Base-by-base conservation (phyloP, 768 basidiomycete genomes). In the Pleurotus tuoliensis region DNA sequence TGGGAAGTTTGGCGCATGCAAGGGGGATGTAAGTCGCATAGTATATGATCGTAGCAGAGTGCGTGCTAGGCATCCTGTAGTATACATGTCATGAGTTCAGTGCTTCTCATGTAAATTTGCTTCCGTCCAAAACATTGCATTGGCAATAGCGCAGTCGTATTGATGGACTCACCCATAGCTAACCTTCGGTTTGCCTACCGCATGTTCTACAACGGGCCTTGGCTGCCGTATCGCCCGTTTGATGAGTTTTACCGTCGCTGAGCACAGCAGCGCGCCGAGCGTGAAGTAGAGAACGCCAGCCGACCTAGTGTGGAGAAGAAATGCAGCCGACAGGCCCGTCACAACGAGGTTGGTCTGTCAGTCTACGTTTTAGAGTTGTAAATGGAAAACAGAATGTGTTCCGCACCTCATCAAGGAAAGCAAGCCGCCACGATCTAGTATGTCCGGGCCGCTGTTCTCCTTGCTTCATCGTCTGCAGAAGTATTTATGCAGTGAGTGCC, bases 1-100 rank as follows among this genome's bases (percentile, higher is more conserved):
- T 58, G 2, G 87, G 87, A 12, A 89, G 77, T 63, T 78, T 76
- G 4, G 71, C 18, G 61, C 79, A 81, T 11, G 87, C 82, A 9
- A 90, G 72, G 11, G 77, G 60, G 22, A 83, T 78, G 64, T 82
- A 92, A 2, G 78, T 74, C 7, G 82, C 83, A 64, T 80, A 87
- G 70, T 77, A 91, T 2, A 78, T 75, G 61, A 88, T 88, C 4
- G 76, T 73, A 8, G 88, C 84, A 9, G 90, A 86, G 67, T 92
- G 90, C 4, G 90, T 92, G 59, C 87, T 89, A 4, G 90, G 90
- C 90, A 92, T 92, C 11, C 90, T 91, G 64, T 47, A 57, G 12
- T 11, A 9, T 9, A 34, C 30, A 34, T 34, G 30, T 34, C 30
- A 34, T 34, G 30, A 34, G 30, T 34, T 34, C 30, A 34, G 9